A percentile compares a stretch with the other conserved stretches of the same genome.
Evolutionary conservation across 23 red algal genomes (phyloP).

Genomic region (Cyanidium caldarium): DNA sequence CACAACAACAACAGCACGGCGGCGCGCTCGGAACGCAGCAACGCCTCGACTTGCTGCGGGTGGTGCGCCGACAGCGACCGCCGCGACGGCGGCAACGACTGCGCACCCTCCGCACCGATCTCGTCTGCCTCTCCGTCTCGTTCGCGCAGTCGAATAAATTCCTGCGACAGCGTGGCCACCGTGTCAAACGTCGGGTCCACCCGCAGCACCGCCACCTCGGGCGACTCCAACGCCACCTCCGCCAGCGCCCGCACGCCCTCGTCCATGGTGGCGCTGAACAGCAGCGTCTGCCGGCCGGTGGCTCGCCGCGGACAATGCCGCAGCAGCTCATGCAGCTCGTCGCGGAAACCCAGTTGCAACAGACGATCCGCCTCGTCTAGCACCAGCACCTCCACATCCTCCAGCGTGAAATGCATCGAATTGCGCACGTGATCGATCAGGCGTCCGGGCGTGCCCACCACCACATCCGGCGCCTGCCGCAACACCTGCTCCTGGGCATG

Average conservation of each 20-base stretch:
- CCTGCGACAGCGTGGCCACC: conserved; percentile 23
- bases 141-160: conserved; percentile 2
- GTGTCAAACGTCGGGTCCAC: conserved; percentile 73
- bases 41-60: conserved; percentile 21
- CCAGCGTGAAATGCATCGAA: conserved; percentile 42
- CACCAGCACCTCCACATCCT: conserved; percentile 77
- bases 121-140: no score
- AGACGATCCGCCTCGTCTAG: conserved; percentile 94
- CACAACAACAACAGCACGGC: conserved; percentile 51
- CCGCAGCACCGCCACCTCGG: conserved; percentile 19
- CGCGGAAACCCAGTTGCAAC: conserved; percentile 79
- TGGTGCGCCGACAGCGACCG: conserved; percentile 25
- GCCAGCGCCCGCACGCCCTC: conserved; percentile 38
- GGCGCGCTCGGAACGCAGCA: conserved; percentile 19
- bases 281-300: conserved; percentile 44
- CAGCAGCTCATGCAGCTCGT: conserved; percentile 70
- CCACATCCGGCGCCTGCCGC: conserved; percentile 49
- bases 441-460: conserved; percentile 78
- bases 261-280: conserved; percentile 79
- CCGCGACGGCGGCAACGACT: not conserved
- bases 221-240: conserved; percentile 39
- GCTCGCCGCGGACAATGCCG: conserved; percentile 8
- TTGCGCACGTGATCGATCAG: conserved; percentile 87
- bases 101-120: not conserved
- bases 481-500: conserved; percentile 59